These are phyloP conservation scores for Russula dissimulans DNA, from an alignment of 768 basidiomycete species.

Conservation along the genomic window DNA sequence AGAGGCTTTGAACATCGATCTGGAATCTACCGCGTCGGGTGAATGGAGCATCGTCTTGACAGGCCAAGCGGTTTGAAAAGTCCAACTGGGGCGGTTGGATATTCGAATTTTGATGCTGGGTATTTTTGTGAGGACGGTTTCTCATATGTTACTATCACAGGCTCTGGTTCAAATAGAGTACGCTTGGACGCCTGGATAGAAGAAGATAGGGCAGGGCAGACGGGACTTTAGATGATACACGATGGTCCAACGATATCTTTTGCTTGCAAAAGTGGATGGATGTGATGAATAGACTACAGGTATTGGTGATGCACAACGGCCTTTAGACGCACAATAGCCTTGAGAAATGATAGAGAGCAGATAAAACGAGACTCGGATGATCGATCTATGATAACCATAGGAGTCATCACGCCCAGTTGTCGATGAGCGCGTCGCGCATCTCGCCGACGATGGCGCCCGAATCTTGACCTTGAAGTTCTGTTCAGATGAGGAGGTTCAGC, in stretches of 20 bases:
- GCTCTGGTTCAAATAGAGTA: neutral
- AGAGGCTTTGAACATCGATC: slow-evolving; percentile 9
- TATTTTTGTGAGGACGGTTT: too few relatives aligned
- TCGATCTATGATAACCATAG: neutral
- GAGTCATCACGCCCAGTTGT: slow-evolving; percentile 70
- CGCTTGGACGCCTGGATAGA: neutral
- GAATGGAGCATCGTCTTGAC: slow-evolving; percentile 17
- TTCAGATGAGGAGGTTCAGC: neutral
- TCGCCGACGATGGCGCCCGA: slow-evolving; percentile 46
- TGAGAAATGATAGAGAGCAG: neutral
- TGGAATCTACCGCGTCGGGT: slow-evolving; percentile 16
- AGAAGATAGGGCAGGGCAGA: neutral
- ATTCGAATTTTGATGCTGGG: too few relatives aligned
- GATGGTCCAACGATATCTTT: neutral
- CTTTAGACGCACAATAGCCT: neutral
- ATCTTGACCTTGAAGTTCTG: slow-evolving; percentile 51
- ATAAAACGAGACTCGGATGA: neutral
- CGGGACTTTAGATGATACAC: neutral
- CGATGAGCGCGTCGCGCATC: slow-evolving; percentile 52
- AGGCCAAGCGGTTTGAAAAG: slow-evolving; percentile 1
- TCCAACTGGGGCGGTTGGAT: neutral
- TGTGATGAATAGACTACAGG: slow-evolving; percentile 14
- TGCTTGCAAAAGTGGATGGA: slow-evolving; percentile 3
- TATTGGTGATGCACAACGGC: slow-evolving; percentile 9
- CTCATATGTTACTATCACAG: too few relatives aligned